Percentiles rank a stretch among this genome's conserved stretches.
These are phyloP conservation scores for Diaporthe capsici DNA, from an alignment of 2,329 filamentous ascomycete genomes.

Conservation along the genomic window DNA sequence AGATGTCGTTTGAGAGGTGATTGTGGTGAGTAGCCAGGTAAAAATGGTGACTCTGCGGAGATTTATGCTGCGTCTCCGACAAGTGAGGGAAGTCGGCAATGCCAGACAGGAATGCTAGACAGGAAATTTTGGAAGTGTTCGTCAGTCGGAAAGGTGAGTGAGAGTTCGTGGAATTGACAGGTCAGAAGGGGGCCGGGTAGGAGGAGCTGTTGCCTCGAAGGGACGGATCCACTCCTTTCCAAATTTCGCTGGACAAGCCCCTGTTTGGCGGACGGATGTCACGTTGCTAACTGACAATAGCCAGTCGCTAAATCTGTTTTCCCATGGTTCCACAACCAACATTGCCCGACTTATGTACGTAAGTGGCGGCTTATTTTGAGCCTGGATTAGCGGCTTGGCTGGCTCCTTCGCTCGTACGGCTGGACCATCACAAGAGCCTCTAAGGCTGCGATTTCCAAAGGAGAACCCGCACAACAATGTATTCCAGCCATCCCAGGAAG, in stretches of 20 bases:
- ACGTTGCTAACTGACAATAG: neutral
- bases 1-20: neutral
- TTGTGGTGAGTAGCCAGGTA: neutral
- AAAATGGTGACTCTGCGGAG: neutral
- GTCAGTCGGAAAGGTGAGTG: neutral
- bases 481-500: neutral
- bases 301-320: neutral
- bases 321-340: neutral
- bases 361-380: neutral
- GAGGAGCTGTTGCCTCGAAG: neutral
- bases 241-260: neutral
- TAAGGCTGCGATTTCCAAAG: neutral
- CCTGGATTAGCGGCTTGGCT: neutral
- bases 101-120: no score
- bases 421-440: neutral
- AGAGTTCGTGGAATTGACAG: neutral
- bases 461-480: neutral
- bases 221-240: neutral
- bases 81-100: neutral
- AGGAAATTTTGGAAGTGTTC: no score
- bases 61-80: neutral
- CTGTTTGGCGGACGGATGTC: neutral
- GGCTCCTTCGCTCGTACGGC: neutral
- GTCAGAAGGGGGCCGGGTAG: no score
- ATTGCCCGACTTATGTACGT: neutral